Conservation (phyloP, 2,329 filamentous ascomycete genomes). For the Colletotrichum noveboracense region DNA sequence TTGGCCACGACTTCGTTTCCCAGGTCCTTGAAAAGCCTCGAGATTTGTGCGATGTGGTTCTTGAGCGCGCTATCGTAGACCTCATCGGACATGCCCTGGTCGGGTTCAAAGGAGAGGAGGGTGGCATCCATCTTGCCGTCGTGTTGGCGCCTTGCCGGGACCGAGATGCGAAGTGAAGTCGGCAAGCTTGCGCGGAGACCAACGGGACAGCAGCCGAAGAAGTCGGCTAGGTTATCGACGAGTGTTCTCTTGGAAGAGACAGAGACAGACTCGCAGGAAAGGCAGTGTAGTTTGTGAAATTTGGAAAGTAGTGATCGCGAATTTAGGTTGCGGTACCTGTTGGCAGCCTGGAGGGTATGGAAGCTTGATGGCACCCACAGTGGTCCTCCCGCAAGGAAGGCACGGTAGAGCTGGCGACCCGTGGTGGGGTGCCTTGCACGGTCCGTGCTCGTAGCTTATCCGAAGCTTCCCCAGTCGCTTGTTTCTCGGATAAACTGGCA, state of each 20-base stretch:
- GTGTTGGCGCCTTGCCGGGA: neutral
- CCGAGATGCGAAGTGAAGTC: neutral
- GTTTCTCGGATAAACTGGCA: neutral
- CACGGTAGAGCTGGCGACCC: neutral
- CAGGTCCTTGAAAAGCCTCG: constrained; percentile 40
- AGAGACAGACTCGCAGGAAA: neutral
- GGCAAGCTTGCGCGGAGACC: neutral
- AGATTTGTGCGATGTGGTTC: constrained; percentile 42
- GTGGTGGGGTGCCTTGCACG: neutral
- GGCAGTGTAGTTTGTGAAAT: neutral
- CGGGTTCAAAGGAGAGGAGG: constrained; percentile 48
- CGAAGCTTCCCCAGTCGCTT: neutral
- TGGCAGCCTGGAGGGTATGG: neutral
- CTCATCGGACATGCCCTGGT: constrained; percentile 31
- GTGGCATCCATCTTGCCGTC: constrained; percentile 35
- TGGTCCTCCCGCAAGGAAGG: neutral
- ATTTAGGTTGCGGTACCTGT: neutral
- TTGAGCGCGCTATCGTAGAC: constrained; percentile 45
- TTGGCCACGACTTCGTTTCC: constrained; percentile 35
- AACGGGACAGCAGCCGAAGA: neutral
- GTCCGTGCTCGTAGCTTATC: neutral
- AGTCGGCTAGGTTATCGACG: neutral
- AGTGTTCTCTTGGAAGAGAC: neutral
- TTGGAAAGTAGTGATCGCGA: neutral
- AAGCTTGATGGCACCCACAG: neutral